Base-by-base conservation (phyloP, 2,329 filamentous ascomycete genomes). In the Thyridium curvatum region DNA sequence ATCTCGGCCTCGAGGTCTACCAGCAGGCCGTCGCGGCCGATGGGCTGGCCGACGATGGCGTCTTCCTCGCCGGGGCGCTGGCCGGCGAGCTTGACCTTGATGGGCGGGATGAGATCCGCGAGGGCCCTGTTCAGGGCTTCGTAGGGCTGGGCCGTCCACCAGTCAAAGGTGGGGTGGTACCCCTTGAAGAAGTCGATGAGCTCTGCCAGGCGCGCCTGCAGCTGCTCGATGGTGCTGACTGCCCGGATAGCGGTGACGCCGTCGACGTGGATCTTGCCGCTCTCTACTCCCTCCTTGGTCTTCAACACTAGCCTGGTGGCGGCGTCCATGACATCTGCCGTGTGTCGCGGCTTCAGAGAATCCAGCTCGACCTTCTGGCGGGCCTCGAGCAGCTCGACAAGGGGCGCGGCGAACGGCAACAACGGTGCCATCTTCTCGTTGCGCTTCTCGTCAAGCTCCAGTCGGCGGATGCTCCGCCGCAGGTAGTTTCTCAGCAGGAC, bases 91-190 rank as follows among this genome's bases (percentile, higher is more conserved):
- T 59, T 53, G 21, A 55, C 53, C 30, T 62, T 54, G n/a, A 76
- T 58, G 3, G 60, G 46, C 0, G 53, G 46, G 2, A 64, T 47
- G 28, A 68, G 54, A 0, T 50, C 49, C 9, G 55, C 46, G 4
- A 76, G 50, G 1, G 58, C 54, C 3, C 45, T 42, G 17, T 66
- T 52, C 3, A 72, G 55, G 3, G 56, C 50, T 3, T 53, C 47
- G 46, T 68, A 73, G 1, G 73, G 71, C 6, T 59, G 51, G 1
- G 59, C 53, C 0, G 68, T 64, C 76, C 76, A 80, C 71, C 72
- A 79, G 32, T 72, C 67, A 39, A 77, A 78, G 12, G 64, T 40
- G 1, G 76, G 74, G 44, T 79, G 71, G 46, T 79, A 79, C 3
- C 66, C 67, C 21, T 61, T 56, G 50, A 74, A 79, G 48, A 78